A percentile compares a stretch with the other conserved stretches of the same genome.
Conservation (phyloP, 1,284 basidiomycete genomes). For the Puccinia horiana region DNA sequence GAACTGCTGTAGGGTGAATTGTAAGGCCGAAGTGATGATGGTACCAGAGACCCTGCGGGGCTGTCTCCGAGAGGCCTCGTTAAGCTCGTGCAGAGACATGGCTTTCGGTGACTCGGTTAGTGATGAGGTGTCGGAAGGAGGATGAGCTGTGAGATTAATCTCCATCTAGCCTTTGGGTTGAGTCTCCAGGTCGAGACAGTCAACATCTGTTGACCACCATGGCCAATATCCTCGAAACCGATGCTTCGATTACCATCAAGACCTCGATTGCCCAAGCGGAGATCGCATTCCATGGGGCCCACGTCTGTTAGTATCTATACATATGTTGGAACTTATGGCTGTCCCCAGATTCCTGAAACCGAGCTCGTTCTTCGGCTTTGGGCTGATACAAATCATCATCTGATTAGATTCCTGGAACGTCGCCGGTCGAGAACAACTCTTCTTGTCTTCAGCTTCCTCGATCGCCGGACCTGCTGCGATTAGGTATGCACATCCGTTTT, state of each 20-base stretch:
- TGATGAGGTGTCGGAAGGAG: no score
- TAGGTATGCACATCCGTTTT: constrained; percentile 2
- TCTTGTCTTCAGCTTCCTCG: constrained; percentile 52
- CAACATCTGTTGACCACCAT: neutral
- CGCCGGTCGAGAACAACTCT: constrained; percentile 53
- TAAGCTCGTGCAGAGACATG: no score
- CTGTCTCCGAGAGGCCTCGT: no score
- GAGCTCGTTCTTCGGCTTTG: neutral
- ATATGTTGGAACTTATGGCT: neutral
- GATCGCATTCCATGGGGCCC: constrained; percentile 42
- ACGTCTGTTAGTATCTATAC: constrained; percentile 15
- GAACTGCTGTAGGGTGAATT: no score
- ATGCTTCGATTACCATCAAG: constrained; percentile 1
- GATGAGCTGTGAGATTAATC: no score
- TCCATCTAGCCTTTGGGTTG: no score
- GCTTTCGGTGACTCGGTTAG: no score
- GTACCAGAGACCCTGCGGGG: no score
- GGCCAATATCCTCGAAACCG: neutral
- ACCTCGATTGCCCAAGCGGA: neutral
- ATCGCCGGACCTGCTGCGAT: constrained; percentile 53
- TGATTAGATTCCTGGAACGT: constrained; percentile 47
- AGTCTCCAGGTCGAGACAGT: no score
- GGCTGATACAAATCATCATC: neutral
- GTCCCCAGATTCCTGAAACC: neutral
- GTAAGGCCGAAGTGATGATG: no score